Base-by-base conservation (phyloP, 345 rosid genomes). In the Balakata baccata region DNA sequence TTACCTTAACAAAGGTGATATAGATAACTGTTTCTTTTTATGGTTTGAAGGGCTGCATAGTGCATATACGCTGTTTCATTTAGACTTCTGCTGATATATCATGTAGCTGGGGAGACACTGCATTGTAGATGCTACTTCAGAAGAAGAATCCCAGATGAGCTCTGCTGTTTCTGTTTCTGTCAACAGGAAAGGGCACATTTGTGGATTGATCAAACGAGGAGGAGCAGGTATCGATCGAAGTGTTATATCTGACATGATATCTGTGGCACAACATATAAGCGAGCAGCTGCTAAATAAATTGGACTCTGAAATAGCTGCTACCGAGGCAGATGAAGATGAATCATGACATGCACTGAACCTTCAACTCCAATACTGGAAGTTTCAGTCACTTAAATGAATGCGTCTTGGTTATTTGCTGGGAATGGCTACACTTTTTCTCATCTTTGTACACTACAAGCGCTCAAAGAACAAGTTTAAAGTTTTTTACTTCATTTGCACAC, bases 61-160 rank as follows among this genome's bases (percentile, higher is more conserved):
- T 20, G 14, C 50, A 62, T 17, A 6, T 39, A n/a, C 41, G n/a
- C 37, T 22, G 5, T 45, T 1, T 1, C 18, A n/a, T 39, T 37
- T 29, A 34, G 64, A 61, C 29, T 11, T 76, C 5, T 25, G 54
- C 46, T 9, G 20, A 20, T 70, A 41, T 69, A 6, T 62, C 47
- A 50, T 54, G 49, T 51, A 92, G 99, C 94, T 92, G 52, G 94
- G 96, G 56, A 79, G 72, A 66, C 88, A 90, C 75, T 89, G 82
- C 72, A 89, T 92, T 38, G 94, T 89, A 37, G 99, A 92, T 82
- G 96, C 99, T 52, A 91, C 99, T 70, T 78, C 84, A 8, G 99
- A 95, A 80, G 97, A 95, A 75, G 94, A 95, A 84, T 91, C 99
- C 11, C 97, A 92, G 73, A 92, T 95, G 94, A 91, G 85, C 86